A percentile compares a stretch with the other conserved stretches of the same genome.
phyloP scores from a whole-genome alignment of 768 basidiomycete species.

The Leccinum uliginosum region DNA sequence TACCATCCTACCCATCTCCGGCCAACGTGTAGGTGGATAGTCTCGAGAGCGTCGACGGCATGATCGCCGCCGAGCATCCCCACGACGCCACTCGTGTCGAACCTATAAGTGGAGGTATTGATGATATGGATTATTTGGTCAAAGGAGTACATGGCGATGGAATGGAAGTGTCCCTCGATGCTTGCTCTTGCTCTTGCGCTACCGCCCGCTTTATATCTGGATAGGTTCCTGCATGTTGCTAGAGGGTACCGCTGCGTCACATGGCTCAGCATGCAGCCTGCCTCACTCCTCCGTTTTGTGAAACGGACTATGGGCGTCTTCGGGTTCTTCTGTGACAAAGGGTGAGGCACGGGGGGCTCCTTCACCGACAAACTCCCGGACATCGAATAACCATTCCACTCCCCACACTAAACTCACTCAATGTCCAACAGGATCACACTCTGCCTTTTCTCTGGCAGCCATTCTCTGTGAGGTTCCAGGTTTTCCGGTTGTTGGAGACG shows the following conservation, averaged over 20 bases:
- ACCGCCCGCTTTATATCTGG: conserved; percentile 7
- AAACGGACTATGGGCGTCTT: not conserved
- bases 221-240: not conserved
- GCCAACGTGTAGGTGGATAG: conserved; percentile 29
- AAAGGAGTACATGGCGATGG: conserved; percentile 14
- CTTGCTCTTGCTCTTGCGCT: not conserved
- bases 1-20: conserved; percentile 35
- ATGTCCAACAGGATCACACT: not conserved
- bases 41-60: conserved; percentile 29
- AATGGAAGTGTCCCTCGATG: not conserved
- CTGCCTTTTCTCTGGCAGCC: not conserved
- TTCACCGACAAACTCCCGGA: not conserved
- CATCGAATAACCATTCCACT: not conserved
- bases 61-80: conserved; percentile 32
- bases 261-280: not conserved
- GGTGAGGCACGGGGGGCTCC: not conserved
- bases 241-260: not conserved
- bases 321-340: not conserved
- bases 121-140: conserved; percentile 6
- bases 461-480: too few relatives aligned
- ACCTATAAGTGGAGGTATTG: conserved; percentile 15
- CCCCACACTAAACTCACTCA: not conserved
- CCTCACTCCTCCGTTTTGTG: not conserved
- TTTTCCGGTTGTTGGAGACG: not conserved
- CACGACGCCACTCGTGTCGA: conserved; percentile 27